phyloP scores from a whole-genome alignment of 208 protist species.

The Trypanosoma brucei region DNA sequence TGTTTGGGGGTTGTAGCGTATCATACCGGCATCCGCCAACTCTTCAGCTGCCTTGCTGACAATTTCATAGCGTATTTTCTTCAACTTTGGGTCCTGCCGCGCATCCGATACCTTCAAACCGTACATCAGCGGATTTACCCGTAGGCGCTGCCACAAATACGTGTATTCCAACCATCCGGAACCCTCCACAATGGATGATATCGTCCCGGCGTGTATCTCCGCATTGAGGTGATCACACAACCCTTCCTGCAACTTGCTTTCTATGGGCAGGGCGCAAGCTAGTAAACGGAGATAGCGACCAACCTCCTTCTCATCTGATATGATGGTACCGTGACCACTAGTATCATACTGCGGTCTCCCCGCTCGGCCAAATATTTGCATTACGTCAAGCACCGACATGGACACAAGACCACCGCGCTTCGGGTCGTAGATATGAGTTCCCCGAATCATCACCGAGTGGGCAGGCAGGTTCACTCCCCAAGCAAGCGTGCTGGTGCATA shows the following conservation, averaged over 20 bases:
- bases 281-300: constrained; percentile 94
- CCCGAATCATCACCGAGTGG: constrained; percentile 99
- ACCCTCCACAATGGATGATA: constrained; percentile 94
- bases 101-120: constrained; percentile 91
- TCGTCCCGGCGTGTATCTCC: constrained; percentile 96
- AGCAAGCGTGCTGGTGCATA: constrained; percentile 98
- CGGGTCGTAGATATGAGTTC: constrained; percentile 93
- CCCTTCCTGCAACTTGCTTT: constrained; percentile 90
- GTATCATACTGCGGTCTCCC: constrained; percentile 98
- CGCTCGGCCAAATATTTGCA: constrained; percentile 99
- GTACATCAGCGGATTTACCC: constrained; percentile 95
- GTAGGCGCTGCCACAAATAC: constrained; percentile 97
- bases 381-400: constrained; percentile 98
- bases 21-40: constrained; percentile 92
- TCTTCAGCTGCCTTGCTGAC: constrained; percentile 92
- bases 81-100: constrained; percentile 89
- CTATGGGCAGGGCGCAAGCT: constrained; percentile 94
- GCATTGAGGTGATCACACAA: constrained; percentile 98
- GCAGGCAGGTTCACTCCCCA: constrained; percentile 99
- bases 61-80: constrained; percentile 89
- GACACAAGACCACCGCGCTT: constrained; percentile 94
- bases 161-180: constrained; percentile 97
- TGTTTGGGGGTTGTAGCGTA: constrained; percentile 96
- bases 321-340: constrained; percentile 96
- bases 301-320: constrained; percentile 96